phyloP scores from a whole-genome alignment of 2,329 filamentous ascomycete species.

The Cladosporium austrohemisphaericum region DNA sequence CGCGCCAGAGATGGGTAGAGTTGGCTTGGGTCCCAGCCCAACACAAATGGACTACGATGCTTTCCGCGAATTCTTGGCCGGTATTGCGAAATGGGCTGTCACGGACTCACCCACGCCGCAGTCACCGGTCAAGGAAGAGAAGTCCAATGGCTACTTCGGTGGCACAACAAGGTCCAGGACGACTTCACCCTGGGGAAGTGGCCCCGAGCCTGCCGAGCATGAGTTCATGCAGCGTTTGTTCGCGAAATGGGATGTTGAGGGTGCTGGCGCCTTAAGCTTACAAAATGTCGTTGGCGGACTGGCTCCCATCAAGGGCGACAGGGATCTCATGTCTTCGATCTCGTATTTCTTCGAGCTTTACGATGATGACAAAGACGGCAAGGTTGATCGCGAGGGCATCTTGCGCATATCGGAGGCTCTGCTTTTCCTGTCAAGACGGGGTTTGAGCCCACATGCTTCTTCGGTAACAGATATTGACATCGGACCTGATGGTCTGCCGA shows the following conservation, averaged over 20 bases:
- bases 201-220: constrained; percentile 77
- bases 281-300: constrained; percentile 91
- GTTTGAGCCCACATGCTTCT: constrained; percentile 68
- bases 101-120: constrained; percentile 67
- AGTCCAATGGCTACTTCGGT: constrained; percentile 57
- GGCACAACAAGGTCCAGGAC: constrained; percentile 37
- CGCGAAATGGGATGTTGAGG: constrained; percentile 79
- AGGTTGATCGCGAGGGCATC: constrained; percentile 91
- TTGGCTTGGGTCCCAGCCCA: constrained; percentile 82
- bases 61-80: constrained; percentile 87
- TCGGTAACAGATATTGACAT: constrained; percentile 32
- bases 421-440: constrained; percentile 84
- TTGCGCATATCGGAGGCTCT: constrained; percentile 90
- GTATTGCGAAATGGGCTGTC: constrained; percentile 86
- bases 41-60: constrained; percentile 96
- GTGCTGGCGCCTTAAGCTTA: constrained; percentile 71
- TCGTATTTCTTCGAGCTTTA: constrained; percentile 98
- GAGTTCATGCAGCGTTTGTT: constrained; percentile 91
- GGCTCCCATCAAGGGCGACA: constrained; percentile 84
- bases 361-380: constrained; percentile 86
- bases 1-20: constrained; percentile 73
- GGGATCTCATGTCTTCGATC: constrained; percentile 96
- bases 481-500: constrained; percentile 32
- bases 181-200: constrained; percentile 54
- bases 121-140: constrained; percentile 50